Percentiles rank a stretch among this genome's conserved stretches.
phyloP scores from a whole-genome alignment of 345 rosid genomes.

The Hevea brasiliensis region DNA sequence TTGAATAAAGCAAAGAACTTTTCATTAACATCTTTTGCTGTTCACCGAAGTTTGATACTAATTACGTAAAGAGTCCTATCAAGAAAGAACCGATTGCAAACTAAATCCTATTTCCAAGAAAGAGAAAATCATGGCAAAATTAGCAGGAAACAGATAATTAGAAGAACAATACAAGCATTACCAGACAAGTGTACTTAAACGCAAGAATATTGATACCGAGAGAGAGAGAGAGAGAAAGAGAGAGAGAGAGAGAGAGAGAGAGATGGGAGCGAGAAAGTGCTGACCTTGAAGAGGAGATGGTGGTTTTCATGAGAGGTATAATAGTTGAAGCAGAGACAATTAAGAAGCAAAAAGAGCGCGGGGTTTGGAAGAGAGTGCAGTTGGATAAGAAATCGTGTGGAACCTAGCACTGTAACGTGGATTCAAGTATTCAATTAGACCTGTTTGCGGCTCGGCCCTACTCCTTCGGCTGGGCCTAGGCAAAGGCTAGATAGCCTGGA shows the following conservation, averaged over 20 bases:
- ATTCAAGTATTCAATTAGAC: background rate
- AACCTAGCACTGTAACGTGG: constrained; percentile 37
- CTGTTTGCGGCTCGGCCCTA: too few relatives aligned
- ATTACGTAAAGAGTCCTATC: background rate
- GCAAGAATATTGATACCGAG: background rate
- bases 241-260: constrained; percentile 2
- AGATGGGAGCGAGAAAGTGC: constrained; percentile 14
- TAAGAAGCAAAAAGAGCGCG: constrained; percentile 22
- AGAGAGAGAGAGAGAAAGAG: background rate
- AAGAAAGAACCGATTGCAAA: background rate
- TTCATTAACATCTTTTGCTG: background rate
- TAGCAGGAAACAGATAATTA: background rate
- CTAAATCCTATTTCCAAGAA: background rate
- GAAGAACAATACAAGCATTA: background rate
- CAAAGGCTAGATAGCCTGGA: too few relatives aligned
- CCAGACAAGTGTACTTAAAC: background rate
- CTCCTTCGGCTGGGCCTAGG: too few relatives aligned
- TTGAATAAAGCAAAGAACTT: background rate
- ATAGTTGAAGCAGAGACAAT: background rate
- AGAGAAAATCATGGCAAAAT: background rate
- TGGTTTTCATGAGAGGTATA: constrained; percentile 20
- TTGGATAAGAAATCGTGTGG: constrained; percentile 53
- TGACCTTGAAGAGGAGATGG: constrained; percentile 22
- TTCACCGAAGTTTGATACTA: background rate
- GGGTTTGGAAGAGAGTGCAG: constrained; percentile 18